These are phyloP conservation scores for Centella asiatica DNA, from an alignment of 129 eudicot species.

Conservation along the genomic window DNA sequence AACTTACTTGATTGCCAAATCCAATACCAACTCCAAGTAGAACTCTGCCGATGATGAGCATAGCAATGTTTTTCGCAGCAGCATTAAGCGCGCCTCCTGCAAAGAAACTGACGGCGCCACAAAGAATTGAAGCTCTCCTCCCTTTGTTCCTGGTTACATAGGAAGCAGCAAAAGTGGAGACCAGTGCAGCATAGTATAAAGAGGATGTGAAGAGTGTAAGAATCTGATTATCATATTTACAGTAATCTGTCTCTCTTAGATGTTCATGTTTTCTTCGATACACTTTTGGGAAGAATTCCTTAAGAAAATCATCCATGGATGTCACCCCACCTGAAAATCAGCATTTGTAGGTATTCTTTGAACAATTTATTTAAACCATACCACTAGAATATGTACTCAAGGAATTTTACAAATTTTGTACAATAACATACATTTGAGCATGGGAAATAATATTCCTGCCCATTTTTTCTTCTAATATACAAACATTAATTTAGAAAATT, in stretches of 20 bases:
- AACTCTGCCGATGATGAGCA: slow-evolving; percentile 64
- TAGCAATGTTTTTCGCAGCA: slow-evolving; percentile 50
- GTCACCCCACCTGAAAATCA: slow-evolving; percentile 81
- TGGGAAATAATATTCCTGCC: no score
- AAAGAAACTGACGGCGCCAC: slow-evolving; percentile 73
- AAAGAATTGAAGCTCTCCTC: slow-evolving; percentile 61
- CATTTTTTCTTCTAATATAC: no score
- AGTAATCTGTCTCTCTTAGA: slow-evolving; percentile 78
- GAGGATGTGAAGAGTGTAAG: slow-evolving; percentile 88
- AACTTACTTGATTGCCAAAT: slow-evolving; percentile 72
- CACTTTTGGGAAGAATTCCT: slow-evolving; percentile 69
- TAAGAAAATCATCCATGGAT: slow-evolving; percentile 79
- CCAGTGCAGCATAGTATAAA: slow-evolving; percentile 64
- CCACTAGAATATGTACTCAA: no score
- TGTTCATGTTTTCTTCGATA: slow-evolving; percentile 60
- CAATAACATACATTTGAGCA: no score
- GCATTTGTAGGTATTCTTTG: not conserved
- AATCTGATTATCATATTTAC: slow-evolving; percentile 75
- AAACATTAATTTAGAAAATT: no score
- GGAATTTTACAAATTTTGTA: no score
- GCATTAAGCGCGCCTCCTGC: slow-evolving; percentile 64
- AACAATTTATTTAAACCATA: no score
- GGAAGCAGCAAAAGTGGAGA: slow-evolving; percentile 78
- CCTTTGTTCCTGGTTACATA: slow-evolving; percentile 58
- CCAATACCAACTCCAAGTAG: slow-evolving; percentile 83